These are phyloP conservation scores for Citrus glauca DNA, from an alignment of 345 rosid genomes.

Conservation along the genomic window DNA sequence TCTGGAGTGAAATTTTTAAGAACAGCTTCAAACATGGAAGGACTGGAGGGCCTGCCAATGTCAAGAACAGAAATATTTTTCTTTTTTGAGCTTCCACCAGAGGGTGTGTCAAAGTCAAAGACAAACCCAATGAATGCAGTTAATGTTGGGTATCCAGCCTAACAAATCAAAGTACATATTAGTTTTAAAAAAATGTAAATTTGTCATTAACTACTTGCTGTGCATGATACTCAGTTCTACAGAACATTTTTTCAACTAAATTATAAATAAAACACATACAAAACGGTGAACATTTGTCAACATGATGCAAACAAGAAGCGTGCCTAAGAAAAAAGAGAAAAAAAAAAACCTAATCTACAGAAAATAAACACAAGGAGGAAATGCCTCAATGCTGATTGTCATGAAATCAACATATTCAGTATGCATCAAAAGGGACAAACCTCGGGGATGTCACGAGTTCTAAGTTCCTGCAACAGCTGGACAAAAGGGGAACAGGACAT, in stretches of 20 bases:
- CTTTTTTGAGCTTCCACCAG: conserved; percentile 37
- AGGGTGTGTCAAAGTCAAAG: conserved; percentile 53
- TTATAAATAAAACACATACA: neutral
- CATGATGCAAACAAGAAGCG: neutral
- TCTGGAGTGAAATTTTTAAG: conserved; percentile 83
- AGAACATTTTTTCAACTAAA: neutral
- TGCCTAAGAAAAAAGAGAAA: neutral
- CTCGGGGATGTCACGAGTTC: conserved; percentile 50
- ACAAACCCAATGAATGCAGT: conserved; percentile 71
- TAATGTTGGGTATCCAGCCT: conserved; percentile 79
- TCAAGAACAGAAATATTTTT: conserved; percentile 44
- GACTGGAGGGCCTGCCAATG: conserved; percentile 71
- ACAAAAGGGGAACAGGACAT: conserved; percentile 85
- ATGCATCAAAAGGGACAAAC: conserved; percentile 27
- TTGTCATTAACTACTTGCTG: neutral
- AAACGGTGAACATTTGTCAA: neutral
- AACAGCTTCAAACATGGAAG: conserved; percentile 80
- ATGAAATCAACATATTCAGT: neutral
- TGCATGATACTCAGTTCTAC: neutral
- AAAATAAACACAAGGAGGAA: neutral
- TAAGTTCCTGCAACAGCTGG: conserved; percentile 68
- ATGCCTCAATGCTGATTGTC: neutral
- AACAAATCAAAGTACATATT: conserved; percentile 12
- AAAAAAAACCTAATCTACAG: neutral
- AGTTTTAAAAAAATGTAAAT: neutral